Base-by-base conservation (phyloP, 2,329 filamentous ascomycete species). In the Neonectria magnoliae region DNA sequence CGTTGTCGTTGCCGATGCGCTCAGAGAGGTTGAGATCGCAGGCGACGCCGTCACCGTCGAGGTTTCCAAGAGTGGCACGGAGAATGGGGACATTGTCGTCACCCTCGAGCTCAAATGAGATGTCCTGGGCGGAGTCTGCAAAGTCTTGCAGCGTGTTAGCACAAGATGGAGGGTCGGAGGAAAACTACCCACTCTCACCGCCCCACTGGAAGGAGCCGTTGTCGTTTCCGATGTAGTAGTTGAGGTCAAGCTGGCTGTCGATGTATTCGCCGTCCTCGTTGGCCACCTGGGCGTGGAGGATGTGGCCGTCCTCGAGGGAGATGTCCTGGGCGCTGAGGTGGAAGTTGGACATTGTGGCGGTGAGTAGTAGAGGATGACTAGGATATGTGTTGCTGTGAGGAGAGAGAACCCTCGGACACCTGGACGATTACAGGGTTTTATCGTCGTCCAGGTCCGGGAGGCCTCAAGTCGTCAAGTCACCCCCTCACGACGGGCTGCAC, bases 1-100 rank as follows among this genome's bases (percentile, higher is more conserved):
- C 87, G 68, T 85, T 73, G 20, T 83, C 69, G 76, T 89, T 89
- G 63, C 76, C 75, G 58, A 90, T 80, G 63, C 84, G 79, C 81
- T 88, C 85, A 3, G 81, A 75, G 6, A 90, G 81, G 79, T 90
- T 89, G 68, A 89, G 67, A 69, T 89, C 81, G 41, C 80, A 76
- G 7, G 75, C 62, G 2, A 77, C 62, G 1, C 62, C 57, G 18
- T 86, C 77, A 42, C 85, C 85, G 0, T 84, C 78, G 1, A 74
- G 53, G 33, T 81, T 80, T 42, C 63, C 71, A 33, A 89, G 80
- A 0, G 51, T 63, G 41, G 86, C 86, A 18, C 86, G 84, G 50
- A 90, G 84, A 48, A 89, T 72, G 41, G 86, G 85, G 22, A 84
- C 80, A 1, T 73, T 67, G 20, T 79, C 84, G 25, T 78, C 83